phyloP scores from a whole-genome alignment of 177 flowering plant genomes.

The Vitis hybrid region DNA sequence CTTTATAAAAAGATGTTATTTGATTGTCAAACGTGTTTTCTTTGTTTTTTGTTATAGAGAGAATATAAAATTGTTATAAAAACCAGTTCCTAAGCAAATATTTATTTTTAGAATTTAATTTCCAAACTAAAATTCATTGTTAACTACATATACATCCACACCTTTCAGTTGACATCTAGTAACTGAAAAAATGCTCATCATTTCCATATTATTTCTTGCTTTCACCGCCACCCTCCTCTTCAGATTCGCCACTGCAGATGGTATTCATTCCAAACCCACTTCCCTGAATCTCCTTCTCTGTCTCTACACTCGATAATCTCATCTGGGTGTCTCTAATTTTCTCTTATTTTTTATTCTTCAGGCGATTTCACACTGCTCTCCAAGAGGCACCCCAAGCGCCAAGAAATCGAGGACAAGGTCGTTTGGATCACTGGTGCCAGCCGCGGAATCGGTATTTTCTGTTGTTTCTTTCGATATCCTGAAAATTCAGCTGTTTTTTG shows the following conservation, averaged over 20 bases:
- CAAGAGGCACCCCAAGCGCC: constrained; percentile 7
- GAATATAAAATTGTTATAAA: too few species aligned
- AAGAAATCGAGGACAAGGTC: constrained; percentile 17
- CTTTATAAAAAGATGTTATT: too few species aligned
- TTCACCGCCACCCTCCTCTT: background rate
- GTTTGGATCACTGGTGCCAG: constrained; percentile 17
- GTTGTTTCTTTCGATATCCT: background rate
- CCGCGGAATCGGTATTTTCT: constrained; percentile 27
- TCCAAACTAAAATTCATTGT: too few species aligned
- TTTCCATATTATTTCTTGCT: background rate
- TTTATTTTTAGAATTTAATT: too few species aligned
- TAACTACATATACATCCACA: too few species aligned
- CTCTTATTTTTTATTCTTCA: background rate
- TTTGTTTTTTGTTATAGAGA: too few species aligned
- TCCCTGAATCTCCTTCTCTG: background rate
- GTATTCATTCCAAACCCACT: background rate
- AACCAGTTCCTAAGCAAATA: too few species aligned
- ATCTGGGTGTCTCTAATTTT: background rate
- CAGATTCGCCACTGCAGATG: background rate
- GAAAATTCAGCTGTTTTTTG: background rate
- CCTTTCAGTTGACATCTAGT: background rate
- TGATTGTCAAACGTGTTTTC: too few species aligned
- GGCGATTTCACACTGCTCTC: constrained; percentile 9
- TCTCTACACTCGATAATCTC: background rate
- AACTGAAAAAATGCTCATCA: too few species aligned